Evolutionary conservation across 139 green algal genomes (phyloP).

Genomic region (Chlamydomonas asymmetrica): DNA sequence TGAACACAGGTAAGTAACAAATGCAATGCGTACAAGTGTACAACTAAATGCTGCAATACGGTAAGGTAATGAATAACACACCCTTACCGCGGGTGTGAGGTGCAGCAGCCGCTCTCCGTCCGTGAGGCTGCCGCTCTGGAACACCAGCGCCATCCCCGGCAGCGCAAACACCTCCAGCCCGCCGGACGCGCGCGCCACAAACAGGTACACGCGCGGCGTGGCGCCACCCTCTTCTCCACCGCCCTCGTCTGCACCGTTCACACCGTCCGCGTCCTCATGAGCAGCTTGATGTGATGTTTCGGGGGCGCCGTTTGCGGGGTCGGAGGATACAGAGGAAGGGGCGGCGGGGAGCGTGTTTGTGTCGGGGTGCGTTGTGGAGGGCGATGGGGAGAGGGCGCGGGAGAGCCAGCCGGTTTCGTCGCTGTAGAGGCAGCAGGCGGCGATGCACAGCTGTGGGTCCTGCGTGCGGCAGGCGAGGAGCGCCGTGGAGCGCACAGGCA

Average conservation of each 20-base stretch:
- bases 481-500: slow-evolving; percentile 9
- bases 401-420: slow-evolving; percentile 61
- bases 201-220: slow-evolving; percentile 10
- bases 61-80: too few species aligned
- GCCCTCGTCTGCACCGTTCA: neutral
- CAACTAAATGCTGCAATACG: too few species aligned
- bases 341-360: too few species aligned
- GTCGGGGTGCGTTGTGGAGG: too few species aligned
- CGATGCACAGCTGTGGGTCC: slow-evolving; percentile 10
- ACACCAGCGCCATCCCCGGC: slow-evolving; percentile 51
- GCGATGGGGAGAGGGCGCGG: too few species aligned
- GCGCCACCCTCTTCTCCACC: neutral
- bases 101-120: slow-evolving; percentile 30
- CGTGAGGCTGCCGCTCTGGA: slow-evolving; percentile 23
- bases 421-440: slow-evolving; percentile 54
- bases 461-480: neutral
- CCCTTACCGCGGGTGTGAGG: neutral
- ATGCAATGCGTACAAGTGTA: too few species aligned
- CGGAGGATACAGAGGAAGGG: too few species aligned
- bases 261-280: too few species aligned
- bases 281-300: too few species aligned
- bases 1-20: too few species aligned
- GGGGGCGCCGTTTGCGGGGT: too few species aligned
- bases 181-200: slow-evolving; percentile 31
- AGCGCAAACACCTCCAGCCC: slow-evolving; percentile 58